Base-by-base conservation (phyloP, 331 rosid genomes). In the Malus hybrid region DNA sequence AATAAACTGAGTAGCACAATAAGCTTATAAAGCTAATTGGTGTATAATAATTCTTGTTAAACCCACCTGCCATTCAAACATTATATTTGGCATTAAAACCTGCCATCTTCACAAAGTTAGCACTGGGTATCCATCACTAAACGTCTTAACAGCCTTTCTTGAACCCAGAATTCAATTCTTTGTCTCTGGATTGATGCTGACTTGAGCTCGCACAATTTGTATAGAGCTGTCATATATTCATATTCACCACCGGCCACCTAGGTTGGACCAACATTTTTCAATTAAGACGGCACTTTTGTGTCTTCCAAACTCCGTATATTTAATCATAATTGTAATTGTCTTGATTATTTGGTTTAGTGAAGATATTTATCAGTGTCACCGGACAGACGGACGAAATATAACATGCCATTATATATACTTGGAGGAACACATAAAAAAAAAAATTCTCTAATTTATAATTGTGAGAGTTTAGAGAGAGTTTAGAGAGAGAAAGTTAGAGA, bases 311-410 rank as follows among this genome's bases (percentile, higher is more conserved):
- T 39, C 46, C 46, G 13, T 39, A 3, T 9, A 42, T 42, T 42
- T 42, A 42, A 42, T 42, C 42, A 42, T 9, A 42, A 42, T 42
- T 42, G 14, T 42, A 9, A 42, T 42, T 42, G 14, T 42, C 48
- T 2, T 3, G 48, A 42, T 10, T 42, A 42, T 42, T 42, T 42
- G 13, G 48, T 10, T 10, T 42, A 9, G 0, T 36, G 11, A 0
- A 36, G 44, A 36, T 0, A 9, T 36, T 36, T 36, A 8, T 36
- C 4, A 36, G 0, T 36, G 44, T 36, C 1, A 36, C 11, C 1
- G 1, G 0, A 8, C 44, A 36, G 1, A 3, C 29, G 0, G 4
- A 0, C 4, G 11, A 36, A 36, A 36, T 2, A 36, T 1, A 1
- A 36, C 1, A 36, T 36, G 11, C 0, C 11, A 36, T 36, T 36